These are phyloP conservation scores for Phaeoacremonium minimum DNA, from an alignment of 2,329 filamentous ascomycete species.

Conservation along the genomic window DNA sequence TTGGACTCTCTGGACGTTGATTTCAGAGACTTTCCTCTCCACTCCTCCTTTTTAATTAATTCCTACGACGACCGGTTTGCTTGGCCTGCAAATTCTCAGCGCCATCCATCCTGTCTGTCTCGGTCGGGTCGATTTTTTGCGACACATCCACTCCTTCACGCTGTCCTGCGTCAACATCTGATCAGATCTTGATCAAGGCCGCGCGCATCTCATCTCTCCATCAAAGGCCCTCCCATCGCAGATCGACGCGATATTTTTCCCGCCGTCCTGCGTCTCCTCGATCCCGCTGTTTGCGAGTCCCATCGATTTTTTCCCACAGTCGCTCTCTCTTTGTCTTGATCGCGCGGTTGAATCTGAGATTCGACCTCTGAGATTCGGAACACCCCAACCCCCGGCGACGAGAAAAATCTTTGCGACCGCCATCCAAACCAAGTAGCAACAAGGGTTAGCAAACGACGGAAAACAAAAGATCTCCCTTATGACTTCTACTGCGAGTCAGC, in stretches of 20 bases:
- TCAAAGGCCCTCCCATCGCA: too few species aligned
- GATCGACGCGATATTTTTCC: conserved; percentile 7
- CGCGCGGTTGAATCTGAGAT: conserved; percentile 22
- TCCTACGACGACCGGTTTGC: neutral
- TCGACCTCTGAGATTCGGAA: conserved; percentile 13
- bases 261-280: conserved; percentile 1
- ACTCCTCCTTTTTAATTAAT: conserved; percentile 13
- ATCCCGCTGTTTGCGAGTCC: too few species aligned
- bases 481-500: conserved; percentile 56
- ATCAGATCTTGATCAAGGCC: conserved; percentile 4
- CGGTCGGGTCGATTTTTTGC: neutral
- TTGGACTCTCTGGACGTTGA: conserved; percentile 9
- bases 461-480: conserved; percentile 49
- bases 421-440: too few species aligned
- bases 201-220: conserved; percentile 4
- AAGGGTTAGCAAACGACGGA: conserved; percentile 19
- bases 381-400: conserved; percentile 8
- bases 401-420: conserved; percentile 6
- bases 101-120: neutral
- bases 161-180: neutral
- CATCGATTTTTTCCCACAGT: too few species aligned
- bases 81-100: neutral
- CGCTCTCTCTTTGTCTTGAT: conserved; percentile 13
- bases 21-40: conserved; percentile 16
- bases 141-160: neutral